A percentile compares a stretch with the other conserved stretches of the same genome.
Evolutionary conservation across 345 rosid genomes (phyloP).

Genomic region (Brassica napus): Da-Ae NC_063437.1:11347001-11347500

Average conservation of each 20-base stretch:
- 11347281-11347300: conserved; percentile 70
- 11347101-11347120: conserved; percentile 3
- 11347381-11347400: neutral
- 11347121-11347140: conserved; percentile 56
- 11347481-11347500: conserved; percentile 61
- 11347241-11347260: conserved; percentile 45
- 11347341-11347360: neutral
- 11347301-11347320: conserved; percentile 44
- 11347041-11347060: neutral
- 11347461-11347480: conserved; percentile 56
- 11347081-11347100: neutral
- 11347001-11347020: neutral
- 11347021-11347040: neutral
- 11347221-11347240: conserved; percentile 58
- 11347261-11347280: conserved; percentile 68
- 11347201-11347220: conserved; percentile 57
- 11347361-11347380: neutral
- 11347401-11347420: neutral
- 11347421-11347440: neutral
- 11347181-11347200: conserved; percentile 45
- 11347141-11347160: conserved; percentile 58
- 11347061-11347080: neutral
- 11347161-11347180: conserved; percentile 56
- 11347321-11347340: conserved; percentile 2
- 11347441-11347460: neutral